Conservation (phyloP, 2,329 filamentous ascomycete species). For the Macrophomina phaseolina region DNA sequence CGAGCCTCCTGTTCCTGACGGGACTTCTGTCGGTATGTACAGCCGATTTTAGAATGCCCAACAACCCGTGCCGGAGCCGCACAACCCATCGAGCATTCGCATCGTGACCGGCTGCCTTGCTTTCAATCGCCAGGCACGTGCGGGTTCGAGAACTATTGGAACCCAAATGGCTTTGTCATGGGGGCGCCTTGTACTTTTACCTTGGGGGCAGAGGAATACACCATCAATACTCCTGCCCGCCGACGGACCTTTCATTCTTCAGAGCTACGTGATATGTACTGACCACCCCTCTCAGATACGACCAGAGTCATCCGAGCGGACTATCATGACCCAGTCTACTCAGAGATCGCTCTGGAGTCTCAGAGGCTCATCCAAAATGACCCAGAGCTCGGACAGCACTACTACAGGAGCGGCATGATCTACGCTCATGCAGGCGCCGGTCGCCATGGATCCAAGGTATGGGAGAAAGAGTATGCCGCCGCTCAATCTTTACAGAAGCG, state of each 20-base stretch:
- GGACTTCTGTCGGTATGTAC: constrained; percentile 25
- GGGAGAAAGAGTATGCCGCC: constrained; percentile 24
- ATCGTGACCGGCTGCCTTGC: too few species aligned
- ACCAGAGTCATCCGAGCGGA: constrained; percentile 67
- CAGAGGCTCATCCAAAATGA: constrained; percentile 66
- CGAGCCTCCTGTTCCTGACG: constrained; percentile 25
- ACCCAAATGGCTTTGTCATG: too few species aligned
- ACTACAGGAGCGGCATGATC: constrained; percentile 60
- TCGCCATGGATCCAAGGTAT: constrained; percentile 9
- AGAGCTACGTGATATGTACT: not conserved
- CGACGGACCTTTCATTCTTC: too few species aligned
- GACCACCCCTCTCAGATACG: not conserved
- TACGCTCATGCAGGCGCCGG: constrained; percentile 33
- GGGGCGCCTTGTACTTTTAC: too few species aligned
- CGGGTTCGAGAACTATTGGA: too few species aligned
- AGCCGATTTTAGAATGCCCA: not conserved
- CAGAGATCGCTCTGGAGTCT: constrained; percentile 68
- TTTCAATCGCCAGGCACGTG: too few species aligned
- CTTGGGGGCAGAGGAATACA: too few species aligned
- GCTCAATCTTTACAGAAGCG: constrained; percentile 11
- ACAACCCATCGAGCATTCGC: too few species aligned
- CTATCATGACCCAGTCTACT: constrained; percentile 69
- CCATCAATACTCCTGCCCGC: too few species aligned
- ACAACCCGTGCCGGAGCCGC: too few species aligned
- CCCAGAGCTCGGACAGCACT: constrained; percentile 60